A percentile compares a stretch with the other conserved stretches of the same genome.
Evolutionary conservation across 1,284 basidiomycete genomes (phyloP).

Genomic region (Ustanciosporium gigantosporum): DNA sequence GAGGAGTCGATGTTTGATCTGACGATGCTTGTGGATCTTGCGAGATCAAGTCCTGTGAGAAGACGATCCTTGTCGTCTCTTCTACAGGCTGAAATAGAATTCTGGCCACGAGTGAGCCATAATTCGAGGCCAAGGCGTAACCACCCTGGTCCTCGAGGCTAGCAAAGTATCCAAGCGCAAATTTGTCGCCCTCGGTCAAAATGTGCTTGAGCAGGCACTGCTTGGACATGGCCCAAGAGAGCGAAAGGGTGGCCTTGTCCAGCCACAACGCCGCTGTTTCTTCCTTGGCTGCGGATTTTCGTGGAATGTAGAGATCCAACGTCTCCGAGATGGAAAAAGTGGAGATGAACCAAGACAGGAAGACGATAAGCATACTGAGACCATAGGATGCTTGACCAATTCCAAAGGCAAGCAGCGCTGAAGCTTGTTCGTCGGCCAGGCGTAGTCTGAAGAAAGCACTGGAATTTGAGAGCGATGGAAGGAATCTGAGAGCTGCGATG

Average conservation of each 20-base stretch:
- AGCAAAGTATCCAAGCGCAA: slow-evolving; percentile 62
- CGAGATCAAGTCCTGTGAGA: slow-evolving; percentile 4
- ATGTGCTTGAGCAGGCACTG: slow-evolving; percentile 91
- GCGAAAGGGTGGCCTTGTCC: slow-evolving; percentile 35
- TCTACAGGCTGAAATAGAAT: slow-evolving; percentile 59
- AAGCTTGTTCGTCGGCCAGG: slow-evolving; percentile 5
- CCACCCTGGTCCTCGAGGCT: slow-evolving; percentile 56
- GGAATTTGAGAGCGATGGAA: not conserved
- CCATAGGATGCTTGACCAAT: slow-evolving; percentile 51
- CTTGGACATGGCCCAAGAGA: slow-evolving; percentile 77
- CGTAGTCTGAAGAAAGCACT: not conserved
- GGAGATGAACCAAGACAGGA: slow-evolving; percentile 13
- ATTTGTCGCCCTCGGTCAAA: slow-evolving; percentile 91
- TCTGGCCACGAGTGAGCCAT: slow-evolving; percentile 54
- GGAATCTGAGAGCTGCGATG: slow-evolving; percentile 14
- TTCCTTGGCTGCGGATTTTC: not conserved
- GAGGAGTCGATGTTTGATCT: not conserved
- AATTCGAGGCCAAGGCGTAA: slow-evolving; percentile 58
- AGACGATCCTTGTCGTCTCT: slow-evolving; percentile 49
- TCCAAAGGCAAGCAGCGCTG: slow-evolving; percentile 49
- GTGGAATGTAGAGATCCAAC: slow-evolving; percentile 68
- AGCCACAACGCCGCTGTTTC: slow-evolving; percentile 5
- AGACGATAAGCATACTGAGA: slow-evolving; percentile 17
- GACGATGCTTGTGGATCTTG: not conserved
- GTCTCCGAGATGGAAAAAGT: slow-evolving; percentile 78